A percentile compares a stretch with the other conserved stretches of the same genome.
Conservation (phyloP, 371 early-diverging fungal species). For the Saksenaea oblongispora region DNA sequence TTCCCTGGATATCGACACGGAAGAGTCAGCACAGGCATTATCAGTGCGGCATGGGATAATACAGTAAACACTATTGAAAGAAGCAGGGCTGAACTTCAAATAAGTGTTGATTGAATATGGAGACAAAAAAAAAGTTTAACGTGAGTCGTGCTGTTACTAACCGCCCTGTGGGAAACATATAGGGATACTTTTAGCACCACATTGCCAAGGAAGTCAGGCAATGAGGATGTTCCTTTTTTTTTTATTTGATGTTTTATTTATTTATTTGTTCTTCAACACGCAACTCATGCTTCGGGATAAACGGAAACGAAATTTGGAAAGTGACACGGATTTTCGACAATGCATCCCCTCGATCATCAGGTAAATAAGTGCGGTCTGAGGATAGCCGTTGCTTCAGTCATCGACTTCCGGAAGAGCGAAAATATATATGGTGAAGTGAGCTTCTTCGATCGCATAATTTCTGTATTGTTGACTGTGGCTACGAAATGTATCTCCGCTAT, state of each 20-base stretch:
- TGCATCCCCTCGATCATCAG: neutral
- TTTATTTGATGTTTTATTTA: no score
- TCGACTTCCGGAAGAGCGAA: no score
- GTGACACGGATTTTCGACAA: neutral
- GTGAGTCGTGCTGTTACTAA: neutral
- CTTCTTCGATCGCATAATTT: no score
- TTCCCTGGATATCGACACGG: neutral
- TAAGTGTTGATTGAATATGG: neutral
- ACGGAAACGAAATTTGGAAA: neutral
- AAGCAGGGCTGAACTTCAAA: neutral
- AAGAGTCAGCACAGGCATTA: neutral
- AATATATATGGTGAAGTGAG: no score
- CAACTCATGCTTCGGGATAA: neutral
- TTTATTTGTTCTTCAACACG: no score
- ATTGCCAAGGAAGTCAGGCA: neutral
- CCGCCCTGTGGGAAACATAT: neutral
- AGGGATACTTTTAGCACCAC: neutral
- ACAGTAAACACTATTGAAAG: neutral
- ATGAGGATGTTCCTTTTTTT: no score
- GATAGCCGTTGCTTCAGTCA: no score
- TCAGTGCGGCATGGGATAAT: neutral
- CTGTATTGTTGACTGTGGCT: no score
- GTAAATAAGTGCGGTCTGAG: no score
- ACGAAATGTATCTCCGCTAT: no score
- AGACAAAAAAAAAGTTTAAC: neutral